A percentile compares a stretch with the other conserved stretches of the same genome.
Conservation (phyloP, 2,329 filamentous ascomycete genomes). For the Pseudogymnoascus sp. region DNA sequence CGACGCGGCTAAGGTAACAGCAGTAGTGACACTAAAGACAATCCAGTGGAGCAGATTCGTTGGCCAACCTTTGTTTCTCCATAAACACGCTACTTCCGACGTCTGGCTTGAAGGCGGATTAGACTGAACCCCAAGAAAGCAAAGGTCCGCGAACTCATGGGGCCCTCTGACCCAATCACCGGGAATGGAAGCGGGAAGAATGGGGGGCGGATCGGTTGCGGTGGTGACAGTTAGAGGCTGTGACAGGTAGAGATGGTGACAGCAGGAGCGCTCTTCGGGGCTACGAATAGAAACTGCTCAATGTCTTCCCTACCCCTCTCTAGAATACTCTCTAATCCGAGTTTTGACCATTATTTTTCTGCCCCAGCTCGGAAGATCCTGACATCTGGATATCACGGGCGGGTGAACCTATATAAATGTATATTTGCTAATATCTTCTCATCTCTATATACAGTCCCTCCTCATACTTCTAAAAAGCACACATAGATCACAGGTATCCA, state of each 20-base stretch:
- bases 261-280: neutral
- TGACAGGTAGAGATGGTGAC: neutral
- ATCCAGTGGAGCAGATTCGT: neutral
- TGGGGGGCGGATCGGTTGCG: neutral
- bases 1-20: neutral
- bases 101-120: too few species aligned
- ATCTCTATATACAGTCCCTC: neutral
- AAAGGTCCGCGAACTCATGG: neutral
- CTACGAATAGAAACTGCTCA: neutral
- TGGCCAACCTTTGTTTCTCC: neutral
- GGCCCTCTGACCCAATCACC: neutral
- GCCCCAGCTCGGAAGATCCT: neutral
- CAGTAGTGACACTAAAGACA: neutral
- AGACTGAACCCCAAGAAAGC: neutral
- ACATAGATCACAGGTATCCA: neutral
- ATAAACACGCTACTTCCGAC: neutral
- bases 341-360: neutral
- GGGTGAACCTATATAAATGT: neutral
- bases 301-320: neutral
- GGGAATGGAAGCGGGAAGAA: neutral
- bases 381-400: neutral
- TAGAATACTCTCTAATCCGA: neutral
- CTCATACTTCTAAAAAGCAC: neutral
- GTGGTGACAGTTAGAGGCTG: neutral
- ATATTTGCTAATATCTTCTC: neutral